Evolutionary conservation across 225 moss, liverwort and hornwort species (phyloP), one percentile per base, ranked within the genome.

Genomic region (Pseudoscleropodium purum): DNA sequence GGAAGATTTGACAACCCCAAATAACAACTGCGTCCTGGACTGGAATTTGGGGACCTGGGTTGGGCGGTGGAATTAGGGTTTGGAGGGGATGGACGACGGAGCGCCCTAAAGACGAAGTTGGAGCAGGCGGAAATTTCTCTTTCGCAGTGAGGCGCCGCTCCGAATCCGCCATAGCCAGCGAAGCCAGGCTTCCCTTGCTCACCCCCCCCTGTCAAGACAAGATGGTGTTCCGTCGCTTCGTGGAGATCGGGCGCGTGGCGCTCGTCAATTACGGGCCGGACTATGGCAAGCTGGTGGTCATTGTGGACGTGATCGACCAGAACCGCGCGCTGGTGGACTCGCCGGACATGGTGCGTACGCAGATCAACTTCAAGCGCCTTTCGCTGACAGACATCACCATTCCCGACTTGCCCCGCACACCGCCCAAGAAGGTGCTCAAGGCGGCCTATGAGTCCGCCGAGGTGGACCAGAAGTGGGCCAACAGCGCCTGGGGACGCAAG

Each of bases 51-150:
- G 62, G 36, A 84, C 45, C 0, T 77, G 66, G 36, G 29, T 18
- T 41, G 29, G 80, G 65, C 34, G 73, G 23, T 86, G 33, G n/a
- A 85, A n/a, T 79, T 91, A 91, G 91, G 84, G 74, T 29, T 84
- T 59, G n/a, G 73, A 15, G 51, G 14, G 24, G 47, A 41, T 0
- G 60, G 39, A 6, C 2, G n/a, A 31, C 6, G 79, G 33, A 4
- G 5, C 7, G 9, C 60, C 60, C 18, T 69, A 24, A 65, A 79
- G 59, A 39, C 47, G 29, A 69, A 13, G 23, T 0, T 54, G n/a
- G 51, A 54, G 57, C 27, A 0, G 0, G 0, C 11, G 0, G 1
- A 20, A 2, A 1, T 8, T 16, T 13, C 41, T 41, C 26, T 79
- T 79, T 79, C 15, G 49, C 62, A 62, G 29, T 37, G 29, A 62